These are phyloP conservation scores for Poronia punctata DNA, from an alignment of 495 filamentous ascomycete genomes.

Conservation along the genomic window DNA sequence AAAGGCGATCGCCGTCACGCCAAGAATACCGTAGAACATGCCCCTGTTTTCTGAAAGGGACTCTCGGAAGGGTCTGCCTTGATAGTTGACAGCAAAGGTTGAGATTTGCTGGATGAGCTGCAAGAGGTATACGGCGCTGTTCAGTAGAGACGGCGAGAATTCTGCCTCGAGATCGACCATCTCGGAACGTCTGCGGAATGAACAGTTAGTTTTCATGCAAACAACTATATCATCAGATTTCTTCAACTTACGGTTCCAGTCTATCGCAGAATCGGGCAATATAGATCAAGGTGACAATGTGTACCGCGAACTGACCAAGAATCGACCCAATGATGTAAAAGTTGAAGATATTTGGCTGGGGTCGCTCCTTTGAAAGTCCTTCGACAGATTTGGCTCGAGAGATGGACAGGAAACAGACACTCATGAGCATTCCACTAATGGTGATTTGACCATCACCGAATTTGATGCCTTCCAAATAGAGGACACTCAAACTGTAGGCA, in stretches of 20 bases:
- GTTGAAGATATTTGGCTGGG: constrained; percentile 98
- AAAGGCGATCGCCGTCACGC: constrained; percentile 84
- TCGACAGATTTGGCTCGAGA: constrained; percentile 94
- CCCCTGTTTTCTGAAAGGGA: constrained; percentile 89
- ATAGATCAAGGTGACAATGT: constrained; percentile 91
- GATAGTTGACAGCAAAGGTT: constrained; percentile 99
- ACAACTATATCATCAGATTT: neutral
- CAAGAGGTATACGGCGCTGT: constrained; percentile 94
- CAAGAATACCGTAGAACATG: constrained; percentile 95
- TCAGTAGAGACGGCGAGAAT: constrained; percentile 88
- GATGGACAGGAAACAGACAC: constrained; percentile 96
- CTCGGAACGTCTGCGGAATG: constrained; percentile 50
- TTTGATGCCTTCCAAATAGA: constrained; percentile 98
- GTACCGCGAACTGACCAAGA: constrained; percentile 94
- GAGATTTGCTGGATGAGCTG: constrained; percentile 99
- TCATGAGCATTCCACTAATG: constrained; percentile 99
- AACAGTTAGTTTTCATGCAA: constrained; percentile 2
- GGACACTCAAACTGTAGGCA: constrained; percentile 91
- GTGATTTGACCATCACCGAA: constrained; percentile 98
- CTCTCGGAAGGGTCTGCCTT: constrained; percentile 95
- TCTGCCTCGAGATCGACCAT: constrained; percentile 90
- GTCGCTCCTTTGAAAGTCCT: constrained; percentile 90
- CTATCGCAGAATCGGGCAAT: constrained; percentile 80
- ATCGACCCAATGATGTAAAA: constrained; percentile 97
- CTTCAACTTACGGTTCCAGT: constrained; percentile 65